phyloP scores from a whole-genome alignment of 2,329 filamentous ascomycete species.

The Arthrobotrys conoides region DNA sequence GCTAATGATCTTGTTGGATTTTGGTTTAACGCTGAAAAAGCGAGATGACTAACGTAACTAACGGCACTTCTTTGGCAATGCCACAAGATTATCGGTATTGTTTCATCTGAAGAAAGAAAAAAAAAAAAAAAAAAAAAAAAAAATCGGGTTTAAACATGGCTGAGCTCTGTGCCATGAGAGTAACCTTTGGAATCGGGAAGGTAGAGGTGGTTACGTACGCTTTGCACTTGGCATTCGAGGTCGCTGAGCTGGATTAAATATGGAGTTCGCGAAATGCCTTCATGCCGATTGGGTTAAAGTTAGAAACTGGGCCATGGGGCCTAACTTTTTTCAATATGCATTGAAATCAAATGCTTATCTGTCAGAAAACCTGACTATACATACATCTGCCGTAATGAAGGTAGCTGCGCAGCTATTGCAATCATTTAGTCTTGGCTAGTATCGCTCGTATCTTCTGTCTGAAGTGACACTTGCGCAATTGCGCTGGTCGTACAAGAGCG shows the following conservation, averaged over 20 bases:
- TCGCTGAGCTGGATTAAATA: background rate
- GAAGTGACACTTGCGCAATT: background rate
- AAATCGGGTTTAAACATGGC: background rate
- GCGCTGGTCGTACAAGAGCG: background rate
- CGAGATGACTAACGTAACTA: too few species aligned
- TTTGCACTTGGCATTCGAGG: conserved; percentile 4
- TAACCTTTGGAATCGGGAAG: background rate
- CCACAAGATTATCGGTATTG: background rate
- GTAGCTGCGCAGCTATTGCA: background rate
- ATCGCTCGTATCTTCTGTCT: background rate
- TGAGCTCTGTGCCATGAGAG: background rate
- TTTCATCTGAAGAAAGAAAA: conserved; percentile 25
- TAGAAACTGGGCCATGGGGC: background rate
- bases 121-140: background rate
- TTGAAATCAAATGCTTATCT: background rate
- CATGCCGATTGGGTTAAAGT: background rate
- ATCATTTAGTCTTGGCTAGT: too few species aligned
- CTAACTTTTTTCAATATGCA: background rate
- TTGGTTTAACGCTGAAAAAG: too few species aligned
- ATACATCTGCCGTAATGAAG: too few species aligned
- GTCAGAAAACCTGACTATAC: background rate
- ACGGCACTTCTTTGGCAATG: too few species aligned
- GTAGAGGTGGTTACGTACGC: conserved; percentile 14
- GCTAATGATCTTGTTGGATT: too few species aligned
- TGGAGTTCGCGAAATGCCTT: background rate